Base-by-base conservation (phyloP, 2,329 filamentous ascomycete genomes). In the Fusarium algeriense region DNA sequence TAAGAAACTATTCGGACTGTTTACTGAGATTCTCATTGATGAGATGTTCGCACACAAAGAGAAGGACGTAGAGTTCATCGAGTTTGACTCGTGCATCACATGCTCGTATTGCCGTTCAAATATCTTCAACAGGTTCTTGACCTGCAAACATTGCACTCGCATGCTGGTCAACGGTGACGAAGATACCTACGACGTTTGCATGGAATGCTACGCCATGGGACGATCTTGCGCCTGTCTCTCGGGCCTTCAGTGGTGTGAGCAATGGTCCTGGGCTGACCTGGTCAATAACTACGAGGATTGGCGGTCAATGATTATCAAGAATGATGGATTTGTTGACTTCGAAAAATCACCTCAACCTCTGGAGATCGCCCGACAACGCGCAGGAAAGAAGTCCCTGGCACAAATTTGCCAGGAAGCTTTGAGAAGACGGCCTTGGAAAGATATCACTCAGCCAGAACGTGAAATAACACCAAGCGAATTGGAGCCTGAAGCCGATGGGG, bases 131-230 rank as follows among this genome's bases (percentile, higher is more conserved):
- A 89, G 94, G 6, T 99, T 99, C 78, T 82, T 99, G 28, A 97
- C 95, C 6, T 99, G 96, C 83, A 93, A 93, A 64, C 88, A 91
- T 57, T 99, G 96, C 79, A 88, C 93, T 48, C 87, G 91, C 38
- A 84, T 86, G 52, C 85, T 93, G 23, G 84, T 88, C 14, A 87
- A 88, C 64, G 92, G 90, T 35, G 89, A 87, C 19, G 91, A 94
- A 60, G 93, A 98, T 77, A 93, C 93, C 0, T 99, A 98, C 78
- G 96, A 99, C 79, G 87, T 99, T 26, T 99, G 96, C 78, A 95
- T 99, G 93, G 96, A 99, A 74, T 99, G 96, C 78, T 99, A 97
- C 78, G 92, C 91, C n/a, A 97, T 98, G 92, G 96, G 96, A 26
- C 90, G 96, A 55, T 97, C 95, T 48, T 99, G 96, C 78, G 89